Percentiles rank a stretch among this genome's conserved stretches.
Evolutionary conservation across 306 rosid species (phyloP).

Genomic region (Bauhinia variegata): DNA sequence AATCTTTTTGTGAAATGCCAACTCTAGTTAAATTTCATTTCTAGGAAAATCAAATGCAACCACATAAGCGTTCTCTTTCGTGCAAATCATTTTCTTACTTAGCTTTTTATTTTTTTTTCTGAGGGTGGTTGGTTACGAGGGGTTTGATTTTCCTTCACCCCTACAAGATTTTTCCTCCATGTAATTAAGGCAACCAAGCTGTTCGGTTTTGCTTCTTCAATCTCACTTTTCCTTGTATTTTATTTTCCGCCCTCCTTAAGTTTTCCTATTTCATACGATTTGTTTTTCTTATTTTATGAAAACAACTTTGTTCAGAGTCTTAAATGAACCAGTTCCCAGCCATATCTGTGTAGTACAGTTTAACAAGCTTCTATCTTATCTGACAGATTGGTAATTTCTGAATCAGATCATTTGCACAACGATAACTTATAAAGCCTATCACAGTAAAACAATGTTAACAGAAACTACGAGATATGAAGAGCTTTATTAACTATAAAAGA

Average conservation of each 20-base stretch:
- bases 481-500: slow-evolving; percentile 1
- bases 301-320: not conserved
- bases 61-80: too few relatives aligned
- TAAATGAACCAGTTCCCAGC: not conserved
- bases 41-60: too few relatives aligned
- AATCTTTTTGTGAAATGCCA: too few relatives aligned
- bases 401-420: too few relatives aligned
- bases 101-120: slow-evolving; percentile 39
- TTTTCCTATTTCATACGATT: slow-evolving; percentile 1
- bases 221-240: slow-evolving; percentile 1
- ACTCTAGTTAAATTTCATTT: too few relatives aligned
- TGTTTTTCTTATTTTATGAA: slow-evolving; percentile 20
- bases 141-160: slow-evolving; percentile 73
- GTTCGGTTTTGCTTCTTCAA: not conserved
- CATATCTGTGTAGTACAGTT: not conserved
- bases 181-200: slow-evolving; percentile 27
- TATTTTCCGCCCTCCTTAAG: not conserved
- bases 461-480: not conserved
- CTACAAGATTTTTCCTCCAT: slow-evolving; percentile 72
- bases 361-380: not conserved
- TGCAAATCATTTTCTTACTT: too few relatives aligned
- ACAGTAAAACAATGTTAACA: too few relatives aligned
- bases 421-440: too few relatives aligned
- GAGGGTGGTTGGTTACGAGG: slow-evolving; percentile 51
- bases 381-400: too few relatives aligned